Evolutionary conservation across 2,329 filamentous ascomycete genomes (phyloP), one percentile per base, ranked within the genome.

Genomic region (Arthrinium phaeospermum): DNA sequence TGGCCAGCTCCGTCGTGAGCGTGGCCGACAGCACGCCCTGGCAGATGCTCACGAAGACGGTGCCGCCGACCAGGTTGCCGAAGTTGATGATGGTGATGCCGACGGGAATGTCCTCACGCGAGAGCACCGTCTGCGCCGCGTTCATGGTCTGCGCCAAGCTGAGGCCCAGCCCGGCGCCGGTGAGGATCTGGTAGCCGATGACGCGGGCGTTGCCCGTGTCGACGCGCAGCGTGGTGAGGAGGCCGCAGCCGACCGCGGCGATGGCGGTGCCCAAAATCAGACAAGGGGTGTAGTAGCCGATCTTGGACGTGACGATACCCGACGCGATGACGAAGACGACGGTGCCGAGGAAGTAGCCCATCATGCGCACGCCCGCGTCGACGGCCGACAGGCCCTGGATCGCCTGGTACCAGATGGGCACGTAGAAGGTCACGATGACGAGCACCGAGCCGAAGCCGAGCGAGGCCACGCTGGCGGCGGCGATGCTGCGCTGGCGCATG

Each of bases 381-480:
- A 84, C 81, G 13, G 85, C 83, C 2, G 80, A 81, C 7, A 81
- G 78, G 44, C 78, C 80, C 70, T 84, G 78, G 68, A 86, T 83
- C 16, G 83, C 84, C 73, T 87, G 86, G 77, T 87, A 88, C 85
- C 86, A 89, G 71, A 88, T 81, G 13, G 86, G 85, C 4, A 88
- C 78, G 75, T 83, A 87, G 76, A 86, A 86, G 3, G 67, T 68
- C 22, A 68, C 24, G 67, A 47, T 27, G n/a, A 47, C 41, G 2
- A 68, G 24, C 44, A 68, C 45, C 14, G 67, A 46, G 1, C 67
- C 45, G 41, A 68, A 68, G 19, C 41, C 41, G 10, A 68, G n/a
- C 14, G 41, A 68, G 13, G 67, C 24, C 13, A 19, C 67, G 12
- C 41, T 3, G 13, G 41, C 41, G 41, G 45, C 27, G 44, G 67